These are phyloP conservation scores for Trichoderma afroharzianum DNA, from an alignment of 2,329 filamentous ascomycete species.

Conservation along the genomic window DNA sequence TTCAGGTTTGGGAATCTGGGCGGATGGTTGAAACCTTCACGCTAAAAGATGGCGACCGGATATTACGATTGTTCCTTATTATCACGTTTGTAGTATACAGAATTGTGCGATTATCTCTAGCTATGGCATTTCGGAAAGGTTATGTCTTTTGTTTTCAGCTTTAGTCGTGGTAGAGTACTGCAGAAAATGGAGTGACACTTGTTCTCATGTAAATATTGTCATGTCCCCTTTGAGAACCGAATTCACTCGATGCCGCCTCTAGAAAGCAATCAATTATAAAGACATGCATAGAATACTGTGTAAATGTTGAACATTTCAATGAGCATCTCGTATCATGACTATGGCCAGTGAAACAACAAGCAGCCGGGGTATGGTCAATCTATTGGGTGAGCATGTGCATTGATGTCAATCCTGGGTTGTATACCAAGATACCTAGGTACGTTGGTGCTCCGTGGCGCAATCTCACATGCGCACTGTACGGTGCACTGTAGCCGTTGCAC, in stretches of 20 bases:
- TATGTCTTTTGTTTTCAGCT: background rate
- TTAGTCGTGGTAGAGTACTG: background rate
- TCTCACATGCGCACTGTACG: background rate
- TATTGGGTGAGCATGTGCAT: background rate
- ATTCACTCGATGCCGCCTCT: background rate
- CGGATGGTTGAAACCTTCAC: slow-evolving; percentile 32
- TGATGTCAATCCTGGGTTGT: background rate
- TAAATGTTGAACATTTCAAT: background rate
- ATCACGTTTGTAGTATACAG: slow-evolving; percentile 28
- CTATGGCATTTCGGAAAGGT: slow-evolving; percentile 20
- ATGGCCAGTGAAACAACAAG: background rate
- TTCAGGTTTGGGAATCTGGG: slow-evolving; percentile 27
- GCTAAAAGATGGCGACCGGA: slow-evolving; percentile 30
- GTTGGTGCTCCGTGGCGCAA: background rate
- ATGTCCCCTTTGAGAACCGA: background rate
- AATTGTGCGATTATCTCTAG: slow-evolving; percentile 23
- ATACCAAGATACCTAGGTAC: background rate
- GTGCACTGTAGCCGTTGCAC: background rate
- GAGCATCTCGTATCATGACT: background rate
- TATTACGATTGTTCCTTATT: slow-evolving; percentile 21
- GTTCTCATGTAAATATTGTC: background rate
- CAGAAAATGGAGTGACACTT: background rate
- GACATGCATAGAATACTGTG: background rate
- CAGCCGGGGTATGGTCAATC: background rate
- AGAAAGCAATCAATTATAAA: background rate